Evolutionary conservation across 2,329 filamentous ascomycete species (phyloP).

Genomic region (Claviceps monticola): DNA sequence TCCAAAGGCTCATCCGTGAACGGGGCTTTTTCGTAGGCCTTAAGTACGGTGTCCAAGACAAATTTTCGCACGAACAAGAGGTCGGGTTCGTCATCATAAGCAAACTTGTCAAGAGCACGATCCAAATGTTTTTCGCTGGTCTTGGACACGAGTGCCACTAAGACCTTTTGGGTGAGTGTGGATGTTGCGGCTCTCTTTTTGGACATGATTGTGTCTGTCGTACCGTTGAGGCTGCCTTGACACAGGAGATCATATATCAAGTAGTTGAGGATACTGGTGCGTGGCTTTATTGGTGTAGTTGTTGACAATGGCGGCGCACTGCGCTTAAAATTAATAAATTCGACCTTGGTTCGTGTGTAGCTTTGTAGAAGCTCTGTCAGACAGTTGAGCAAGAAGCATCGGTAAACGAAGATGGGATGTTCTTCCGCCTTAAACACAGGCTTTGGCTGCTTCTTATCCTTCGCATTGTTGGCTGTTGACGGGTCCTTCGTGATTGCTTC

Average conservation of each 20-base stretch:
- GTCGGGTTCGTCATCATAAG: slow-evolving; percentile 66
- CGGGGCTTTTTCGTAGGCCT: slow-evolving; percentile 80
- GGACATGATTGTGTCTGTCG: slow-evolving; percentile 58
- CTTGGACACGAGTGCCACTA: slow-evolving; percentile 78
- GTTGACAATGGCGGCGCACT: slow-evolving; percentile 74
- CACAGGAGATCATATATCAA: slow-evolving; percentile 67
- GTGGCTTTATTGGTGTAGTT: slow-evolving; percentile 83
- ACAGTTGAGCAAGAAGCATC: slow-evolving; percentile 88
- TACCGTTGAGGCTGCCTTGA: slow-evolving; percentile 45
- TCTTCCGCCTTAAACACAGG: slow-evolving; percentile 77
- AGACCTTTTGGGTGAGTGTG: slow-evolving; percentile 68
- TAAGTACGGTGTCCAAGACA: slow-evolving; percentile 83
- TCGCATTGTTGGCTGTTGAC: slow-evolving; percentile 25
- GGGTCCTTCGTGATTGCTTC: slow-evolving; percentile 19
- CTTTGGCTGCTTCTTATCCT: slow-evolving; percentile 54
- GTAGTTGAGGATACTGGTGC: slow-evolving; percentile 87
- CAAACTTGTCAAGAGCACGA: slow-evolving; percentile 41
- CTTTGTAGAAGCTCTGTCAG: slow-evolving; percentile 79
- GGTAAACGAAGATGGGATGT: slow-evolving; percentile 90
- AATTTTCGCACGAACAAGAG: slow-evolving; percentile 89
- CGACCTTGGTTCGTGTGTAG: slow-evolving; percentile 90
- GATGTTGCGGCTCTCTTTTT: slow-evolving; percentile 84
- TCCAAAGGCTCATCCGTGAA: slow-evolving; percentile 69
- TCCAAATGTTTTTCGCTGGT: slow-evolving; percentile 63
- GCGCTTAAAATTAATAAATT: slow-evolving; percentile 98